Evolutionary conservation across 352 stramenopile species (phyloP).

Genomic region (Phytopythium helicoides): DNA sequence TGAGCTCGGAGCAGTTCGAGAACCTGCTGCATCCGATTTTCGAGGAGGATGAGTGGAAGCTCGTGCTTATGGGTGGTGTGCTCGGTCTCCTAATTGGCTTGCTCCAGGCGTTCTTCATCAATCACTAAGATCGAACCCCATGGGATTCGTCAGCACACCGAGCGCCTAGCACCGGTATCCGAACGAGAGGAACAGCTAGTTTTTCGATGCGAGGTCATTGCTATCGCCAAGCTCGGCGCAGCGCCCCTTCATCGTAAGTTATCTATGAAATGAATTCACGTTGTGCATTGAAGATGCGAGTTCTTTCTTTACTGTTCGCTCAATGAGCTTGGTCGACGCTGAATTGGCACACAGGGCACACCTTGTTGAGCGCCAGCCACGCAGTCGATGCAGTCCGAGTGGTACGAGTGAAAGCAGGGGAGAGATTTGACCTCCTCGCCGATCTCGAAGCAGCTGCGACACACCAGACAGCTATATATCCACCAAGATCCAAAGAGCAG

Average conservation of each 20-base stretch:
- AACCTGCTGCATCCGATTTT: constrained; percentile 97
- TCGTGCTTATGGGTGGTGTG: constrained; percentile 95
- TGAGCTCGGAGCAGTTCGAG: constrained; percentile 92
- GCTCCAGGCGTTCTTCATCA: constrained; percentile 90
- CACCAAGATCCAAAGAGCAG: background rate
- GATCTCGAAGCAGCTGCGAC: constrained; percentile 84
- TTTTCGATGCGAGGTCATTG: too few relatives aligned
- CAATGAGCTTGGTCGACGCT: constrained; percentile 60
- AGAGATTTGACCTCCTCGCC: constrained; percentile 93
- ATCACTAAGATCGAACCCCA: constrained; percentile 62
- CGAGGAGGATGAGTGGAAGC: constrained; percentile 98
- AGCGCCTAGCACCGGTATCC: too few relatives aligned
- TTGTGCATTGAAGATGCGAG: constrained; percentile 1
- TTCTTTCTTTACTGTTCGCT: constrained; percentile 8
- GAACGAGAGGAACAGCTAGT: too few relatives aligned
- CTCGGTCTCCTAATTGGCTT: constrained; percentile 91
- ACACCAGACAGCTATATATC: constrained; percentile 88
- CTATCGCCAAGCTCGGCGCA: background rate
- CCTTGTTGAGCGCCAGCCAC: constrained; percentile 91
- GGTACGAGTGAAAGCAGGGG: constrained; percentile 93
- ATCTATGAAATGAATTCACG: constrained; percentile 36
- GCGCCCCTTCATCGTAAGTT: constrained; percentile 32
- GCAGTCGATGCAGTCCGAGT: constrained; percentile 92
- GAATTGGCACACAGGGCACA: constrained; percentile 89
- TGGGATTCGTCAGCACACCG: too few relatives aligned